Percentiles rank a stretch among this genome's conserved stretches.
Conservation (phyloP, 768 basidiomycete genomes). For the Neoboletus brunneissimus region DNA sequence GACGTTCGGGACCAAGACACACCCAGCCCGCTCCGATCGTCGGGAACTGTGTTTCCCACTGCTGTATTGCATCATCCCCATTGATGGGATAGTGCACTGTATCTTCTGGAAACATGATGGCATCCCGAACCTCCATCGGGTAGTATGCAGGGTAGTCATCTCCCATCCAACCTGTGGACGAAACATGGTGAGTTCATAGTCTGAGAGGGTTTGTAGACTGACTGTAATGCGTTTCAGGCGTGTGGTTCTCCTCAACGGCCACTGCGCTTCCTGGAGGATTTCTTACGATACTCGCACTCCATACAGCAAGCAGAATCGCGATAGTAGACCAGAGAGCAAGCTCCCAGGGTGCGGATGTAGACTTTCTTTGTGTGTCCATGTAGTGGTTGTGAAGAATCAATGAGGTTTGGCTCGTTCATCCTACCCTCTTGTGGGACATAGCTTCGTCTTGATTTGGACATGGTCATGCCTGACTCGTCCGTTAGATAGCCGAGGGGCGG, state of each 20-base stretch:
- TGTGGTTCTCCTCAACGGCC: not conserved
- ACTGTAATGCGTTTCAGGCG: slow-evolving; percentile 15
- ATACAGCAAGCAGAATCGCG: slow-evolving; percentile 18
- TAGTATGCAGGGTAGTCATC: slow-evolving; percentile 29
- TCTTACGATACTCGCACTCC: slow-evolving; percentile 15
- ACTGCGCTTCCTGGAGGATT: not conserved
- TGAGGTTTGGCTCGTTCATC: not conserved
- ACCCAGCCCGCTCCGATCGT: slow-evolving; percentile 21
- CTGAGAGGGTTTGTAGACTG: not conserved
- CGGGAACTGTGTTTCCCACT: slow-evolving; percentile 27
- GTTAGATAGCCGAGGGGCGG: not conserved
- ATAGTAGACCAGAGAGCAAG: slow-evolving; percentile 24
- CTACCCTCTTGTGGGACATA: not conserved
- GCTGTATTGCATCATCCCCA: slow-evolving; percentile 18
- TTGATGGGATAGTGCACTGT: slow-evolving; percentile 26
- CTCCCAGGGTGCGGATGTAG: slow-evolving; percentile 9
- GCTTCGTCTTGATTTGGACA: slow-evolving; percentile 5
- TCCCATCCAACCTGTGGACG: slow-evolving; percentile 21
- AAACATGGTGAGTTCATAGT: not conserved
- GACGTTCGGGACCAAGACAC: slow-evolving; percentile 27
- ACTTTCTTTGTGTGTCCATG: slow-evolving; percentile 15
- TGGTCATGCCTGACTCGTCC: not conserved
- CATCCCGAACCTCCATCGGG: slow-evolving; percentile 22
- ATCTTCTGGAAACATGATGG: slow-evolving; percentile 27
- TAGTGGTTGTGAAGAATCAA: not conserved